Conservation (phyloP, 495 filamentous ascomycete species). For the Symbiotaphrina buchneri region DNA sequence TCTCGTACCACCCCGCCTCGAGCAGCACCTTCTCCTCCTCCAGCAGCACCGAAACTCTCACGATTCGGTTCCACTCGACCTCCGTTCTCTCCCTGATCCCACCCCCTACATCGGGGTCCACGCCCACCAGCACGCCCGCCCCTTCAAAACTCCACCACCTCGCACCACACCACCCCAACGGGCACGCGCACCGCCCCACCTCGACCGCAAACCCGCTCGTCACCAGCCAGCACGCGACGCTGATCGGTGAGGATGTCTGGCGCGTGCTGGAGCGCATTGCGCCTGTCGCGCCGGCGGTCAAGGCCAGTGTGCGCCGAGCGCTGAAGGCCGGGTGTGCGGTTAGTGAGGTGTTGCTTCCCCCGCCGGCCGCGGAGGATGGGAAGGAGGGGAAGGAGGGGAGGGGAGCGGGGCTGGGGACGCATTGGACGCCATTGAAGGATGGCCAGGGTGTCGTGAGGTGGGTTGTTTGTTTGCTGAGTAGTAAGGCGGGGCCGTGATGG, state of each 20-base stretch:
- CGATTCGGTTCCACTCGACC: conserved; percentile 14
- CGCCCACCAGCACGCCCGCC: background rate
- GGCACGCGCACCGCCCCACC: conserved; percentile 13
- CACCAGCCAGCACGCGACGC: conserved; percentile 8
- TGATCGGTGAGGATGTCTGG: conserved; percentile 25
- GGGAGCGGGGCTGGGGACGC: conserved; percentile 21
- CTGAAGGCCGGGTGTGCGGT: conserved; percentile 18
- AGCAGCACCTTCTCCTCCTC: conserved; percentile 5
- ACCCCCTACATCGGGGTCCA: background rate
- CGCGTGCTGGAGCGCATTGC: conserved; percentile 19
- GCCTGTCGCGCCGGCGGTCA: conserved; percentile 15
- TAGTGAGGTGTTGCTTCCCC: conserved; percentile 15
- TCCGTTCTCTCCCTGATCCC: conserved; percentile 7
- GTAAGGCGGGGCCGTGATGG: too few relatives aligned
- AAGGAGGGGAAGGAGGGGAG: conserved; percentile 12
- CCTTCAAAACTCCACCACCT: too few relatives aligned
- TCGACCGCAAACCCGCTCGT: conserved; percentile 13
- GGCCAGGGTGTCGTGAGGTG: conserved; percentile 19
- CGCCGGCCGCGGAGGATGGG: conserved; percentile 7
- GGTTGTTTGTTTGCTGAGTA: too few relatives aligned
- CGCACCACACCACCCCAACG: background rate
- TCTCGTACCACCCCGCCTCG: conserved; percentile 10
- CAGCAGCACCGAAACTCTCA: conserved; percentile 8
- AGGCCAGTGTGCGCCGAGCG: conserved; percentile 14
- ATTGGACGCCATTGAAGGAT: conserved; percentile 32